phyloP scores from a whole-genome alignment of 2,329 filamentous ascomycete genomes.

The Alternaria triticimaculans region DNA sequence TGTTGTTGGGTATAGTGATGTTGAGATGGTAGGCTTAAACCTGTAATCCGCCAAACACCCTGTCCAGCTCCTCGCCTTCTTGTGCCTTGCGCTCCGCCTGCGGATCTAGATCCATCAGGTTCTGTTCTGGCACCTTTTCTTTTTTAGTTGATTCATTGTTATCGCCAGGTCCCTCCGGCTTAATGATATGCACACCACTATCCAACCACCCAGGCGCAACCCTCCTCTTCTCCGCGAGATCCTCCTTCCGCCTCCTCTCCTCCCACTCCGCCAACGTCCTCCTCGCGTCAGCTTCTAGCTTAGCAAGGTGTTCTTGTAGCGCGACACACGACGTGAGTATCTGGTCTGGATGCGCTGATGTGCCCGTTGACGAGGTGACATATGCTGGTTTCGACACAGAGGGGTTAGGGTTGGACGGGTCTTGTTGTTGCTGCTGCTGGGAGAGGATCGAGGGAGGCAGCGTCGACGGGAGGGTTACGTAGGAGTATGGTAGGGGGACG shows the following conservation, averaged over 20 bases:
- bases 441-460: slow-evolving; percentile 7
- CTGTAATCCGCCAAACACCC: slow-evolving; percentile 71
- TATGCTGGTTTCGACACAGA: slow-evolving; percentile 58
- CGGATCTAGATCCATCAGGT: slow-evolving; percentile 27
- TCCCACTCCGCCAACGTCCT: slow-evolving; percentile 73
- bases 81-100: slow-evolving; percentile 48
- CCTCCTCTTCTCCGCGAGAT: slow-evolving; percentile 79
- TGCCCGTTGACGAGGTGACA: slow-evolving; percentile 75
- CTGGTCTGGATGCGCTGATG: slow-evolving; percentile 80
- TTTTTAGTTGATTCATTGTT: slow-evolving; percentile 34
- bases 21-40: slow-evolving; percentile 1
- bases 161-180: slow-evolving; percentile 67
- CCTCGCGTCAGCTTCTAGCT: slow-evolving; percentile 72
- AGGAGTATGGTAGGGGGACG: slow-evolving; percentile 81
- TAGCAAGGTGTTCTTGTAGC: slow-evolving; percentile 76
- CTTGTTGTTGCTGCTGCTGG: slow-evolving; percentile 22
- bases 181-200: slow-evolving; percentile 67
- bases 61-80: slow-evolving; percentile 65
- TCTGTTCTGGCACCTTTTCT: slow-evolving; percentile 22
- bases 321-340: slow-evolving; percentile 83
- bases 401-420: slow-evolving; percentile 79
- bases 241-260: slow-evolving; percentile 66
- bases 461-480: slow-evolving; percentile 24
- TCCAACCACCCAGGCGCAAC: slow-evolving; percentile 84
- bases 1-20: neutral